Evolutionary conservation across 2,329 filamentous ascomycete genomes (phyloP), one percentile per base, ranked within the genome.

Genomic region (Ilyonectria sp.): DNA sequence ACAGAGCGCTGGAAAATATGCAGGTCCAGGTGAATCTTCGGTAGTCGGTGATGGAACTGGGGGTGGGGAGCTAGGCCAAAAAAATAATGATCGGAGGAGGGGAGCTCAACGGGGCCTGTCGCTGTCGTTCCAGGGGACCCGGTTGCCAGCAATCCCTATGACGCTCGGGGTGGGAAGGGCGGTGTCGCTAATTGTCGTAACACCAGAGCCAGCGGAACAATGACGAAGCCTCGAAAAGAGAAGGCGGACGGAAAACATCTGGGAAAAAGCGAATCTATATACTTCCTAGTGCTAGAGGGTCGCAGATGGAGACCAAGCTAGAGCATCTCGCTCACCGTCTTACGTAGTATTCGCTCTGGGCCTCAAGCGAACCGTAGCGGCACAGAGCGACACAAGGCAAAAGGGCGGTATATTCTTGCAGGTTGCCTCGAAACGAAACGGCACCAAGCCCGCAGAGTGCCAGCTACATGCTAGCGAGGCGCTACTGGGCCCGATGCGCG

Each of bases 11-110:
- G 29, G 46, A 21, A 21, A 31, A 52, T 49, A 60, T 60, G 63
- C 40, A 56, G 56, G 56, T 59, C 47, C 43, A 57, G 50, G 57
- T 61, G 63, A 65, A 55, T 35, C 49, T 66, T 61, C 63, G 58
- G 52, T 53, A 61, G 52, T 65, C 29, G 52, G 26, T 26, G 60
- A 52, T 58, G 33, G 50, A 35, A 23, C 56, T 66, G 46, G 26
- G 29, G n/a, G n/a, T n/a, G n/a, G n/a, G 35, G 46, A 47, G 35
- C 46, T 57, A 49, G 53, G 23, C 58, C 52, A 55, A 57, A 54
- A 23, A 19, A 63, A 57, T 13, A 50, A 31, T 63, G 60, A 63
- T 63, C 53, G 44, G 60, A 50, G 43, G 44, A 55, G 44, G 53
- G 43, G 52, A 26, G 23, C 19, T 50, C 37, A 40, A 26, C 49